These are phyloP conservation scores for Alternaria brassicae DNA, from an alignment of 2,329 filamentous ascomycete species.

Conservation along the genomic window DNA sequence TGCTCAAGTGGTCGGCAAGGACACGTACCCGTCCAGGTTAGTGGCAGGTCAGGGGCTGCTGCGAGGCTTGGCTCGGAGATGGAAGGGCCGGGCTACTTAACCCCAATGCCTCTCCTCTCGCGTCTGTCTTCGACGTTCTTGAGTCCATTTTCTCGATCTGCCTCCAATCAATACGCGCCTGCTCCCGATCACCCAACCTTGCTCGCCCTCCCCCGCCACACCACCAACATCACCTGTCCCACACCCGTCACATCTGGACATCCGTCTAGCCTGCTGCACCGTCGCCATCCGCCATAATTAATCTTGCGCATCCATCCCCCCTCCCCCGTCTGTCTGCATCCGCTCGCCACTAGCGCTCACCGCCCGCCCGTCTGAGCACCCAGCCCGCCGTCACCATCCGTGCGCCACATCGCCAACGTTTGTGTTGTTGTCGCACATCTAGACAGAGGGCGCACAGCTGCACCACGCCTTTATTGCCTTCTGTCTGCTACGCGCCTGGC, in stretches of 20 bases:
- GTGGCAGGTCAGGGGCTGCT: conserved; percentile 35
- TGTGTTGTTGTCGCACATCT: conserved; percentile 31
- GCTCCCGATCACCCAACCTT: conserved; percentile 34
- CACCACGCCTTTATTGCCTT: conserved; percentile 25
- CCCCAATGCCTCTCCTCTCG: conserved; percentile 27
- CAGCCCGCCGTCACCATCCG: conserved; percentile 29
- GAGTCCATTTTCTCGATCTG: conserved; percentile 38
- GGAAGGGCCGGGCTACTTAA: conserved; percentile 28
- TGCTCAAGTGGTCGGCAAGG: conserved; percentile 17
- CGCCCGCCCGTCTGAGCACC: conserved; percentile 22
- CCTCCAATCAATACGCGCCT: conserved; percentile 45
- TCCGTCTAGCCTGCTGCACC: conserved; percentile 13
- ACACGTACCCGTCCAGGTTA: conserved; percentile 26
- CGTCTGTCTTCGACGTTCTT: conserved; percentile 28
- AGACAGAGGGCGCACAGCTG: conserved; percentile 22
- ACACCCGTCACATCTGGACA: background rate
- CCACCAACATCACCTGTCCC: conserved; percentile 17
- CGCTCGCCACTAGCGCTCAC: conserved; percentile 30
- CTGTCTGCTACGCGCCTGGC: conserved; percentile 25
- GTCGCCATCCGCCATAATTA: conserved; percentile 13
- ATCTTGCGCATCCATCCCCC: conserved; percentile 23
- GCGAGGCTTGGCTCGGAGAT: conserved; percentile 36
- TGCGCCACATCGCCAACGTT: conserved; percentile 28
- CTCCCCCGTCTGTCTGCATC: conserved; percentile 28
- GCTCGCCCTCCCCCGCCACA: conserved; percentile 32